phyloP scores from a whole-genome alignment of 805 yeast genomes.

The Monosporozyma solicola region DNA sequence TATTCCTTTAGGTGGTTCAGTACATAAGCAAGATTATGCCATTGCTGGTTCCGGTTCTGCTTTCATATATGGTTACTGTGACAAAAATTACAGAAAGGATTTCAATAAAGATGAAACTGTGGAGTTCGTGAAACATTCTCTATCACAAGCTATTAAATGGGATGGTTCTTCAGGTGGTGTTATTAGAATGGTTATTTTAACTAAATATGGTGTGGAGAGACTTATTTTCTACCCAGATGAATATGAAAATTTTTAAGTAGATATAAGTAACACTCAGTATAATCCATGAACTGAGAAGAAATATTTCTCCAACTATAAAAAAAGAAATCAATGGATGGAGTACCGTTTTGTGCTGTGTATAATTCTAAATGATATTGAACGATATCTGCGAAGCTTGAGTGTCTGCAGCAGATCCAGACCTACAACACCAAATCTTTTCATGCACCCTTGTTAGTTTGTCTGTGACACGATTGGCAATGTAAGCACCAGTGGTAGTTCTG shows the following conservation, averaged over 20 bases:
- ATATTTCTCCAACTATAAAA: not conserved
- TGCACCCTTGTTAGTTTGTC: slow-evolving; percentile 94
- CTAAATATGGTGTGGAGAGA: slow-evolving; percentile 81
- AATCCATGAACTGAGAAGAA: not conserved
- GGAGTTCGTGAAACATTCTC: slow-evolving; percentile 69
- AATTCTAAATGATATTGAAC: slow-evolving; percentile 79
- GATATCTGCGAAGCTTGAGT: slow-evolving; percentile 95
- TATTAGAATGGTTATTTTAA: slow-evolving; percentile 85
- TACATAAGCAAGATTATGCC: slow-evolving; percentile 88
- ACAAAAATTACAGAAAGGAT: slow-evolving; percentile 65
- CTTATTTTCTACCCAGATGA: slow-evolving; percentile 86
- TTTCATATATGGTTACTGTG: slow-evolving; percentile 92
- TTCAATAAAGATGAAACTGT: slow-evolving; percentile 88
- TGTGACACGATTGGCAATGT: slow-evolving; percentile 89
- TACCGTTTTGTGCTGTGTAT: slow-evolving; percentile 50
- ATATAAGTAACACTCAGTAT: not conserved
- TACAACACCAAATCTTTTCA: slow-evolving; percentile 91
- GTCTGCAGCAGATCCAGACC: slow-evolving; percentile 98
- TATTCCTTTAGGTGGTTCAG: slow-evolving; percentile 90
- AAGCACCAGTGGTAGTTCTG: slow-evolving; percentile 92
- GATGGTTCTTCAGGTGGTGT: slow-evolving; percentile 99
- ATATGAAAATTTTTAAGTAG: slow-evolving; percentile 28
- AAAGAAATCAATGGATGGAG: slow-evolving; percentile 70
- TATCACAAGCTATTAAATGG: slow-evolving; percentile 95
- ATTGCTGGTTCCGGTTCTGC: slow-evolving; percentile 96